phyloP scores from a whole-genome alignment of 768 basidiomycete species.

The Auricularia heimuer region DNA sequence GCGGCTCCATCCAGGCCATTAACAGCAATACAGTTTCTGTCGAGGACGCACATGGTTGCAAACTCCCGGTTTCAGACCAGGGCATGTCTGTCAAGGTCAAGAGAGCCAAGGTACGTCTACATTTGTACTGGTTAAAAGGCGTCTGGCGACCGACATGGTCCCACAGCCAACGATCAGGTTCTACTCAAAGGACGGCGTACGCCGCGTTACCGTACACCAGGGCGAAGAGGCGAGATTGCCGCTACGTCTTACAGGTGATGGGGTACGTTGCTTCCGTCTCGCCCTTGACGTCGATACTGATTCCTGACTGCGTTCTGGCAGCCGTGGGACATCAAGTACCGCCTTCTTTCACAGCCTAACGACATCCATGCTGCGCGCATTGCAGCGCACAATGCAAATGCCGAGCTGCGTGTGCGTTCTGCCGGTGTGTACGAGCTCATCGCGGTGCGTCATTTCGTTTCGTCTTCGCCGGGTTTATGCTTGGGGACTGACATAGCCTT shows the following conservation, averaged over 20 bases:
- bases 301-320: slow-evolving; percentile 20
- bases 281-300: not conserved
- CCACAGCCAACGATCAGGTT: slow-evolving; percentile 77
- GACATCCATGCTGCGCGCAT: slow-evolving; percentile 28
- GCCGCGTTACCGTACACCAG: slow-evolving; percentile 58
- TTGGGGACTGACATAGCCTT: slow-evolving; percentile 1
- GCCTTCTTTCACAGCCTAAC: slow-evolving; percentile 36
- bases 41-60: slow-evolving; percentile 83
- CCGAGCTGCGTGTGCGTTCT: slow-evolving; percentile 59
- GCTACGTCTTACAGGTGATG: slow-evolving; percentile 82
- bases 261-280: slow-evolving; percentile 38
- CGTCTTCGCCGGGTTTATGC: slow-evolving; percentile 3
- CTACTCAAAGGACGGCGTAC: slow-evolving; percentile 54
- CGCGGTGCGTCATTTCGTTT: slow-evolving; percentile 34
- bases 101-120: slow-evolving; percentile 52
- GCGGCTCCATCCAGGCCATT: not conserved
- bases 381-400: slow-evolving; percentile 50
- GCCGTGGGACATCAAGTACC: slow-evolving; percentile 86
- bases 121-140: not conserved
- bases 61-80: slow-evolving; percentile 61
- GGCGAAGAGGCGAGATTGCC: slow-evolving; percentile 65
- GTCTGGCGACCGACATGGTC: not conserved
- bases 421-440: slow-evolving; percentile 68
- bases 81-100: slow-evolving; percentile 79
- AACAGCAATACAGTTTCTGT: slow-evolving; percentile 51